Conservation (phyloP, 768 basidiomycete genomes). For the Naganishia vishniacii region DNA sequence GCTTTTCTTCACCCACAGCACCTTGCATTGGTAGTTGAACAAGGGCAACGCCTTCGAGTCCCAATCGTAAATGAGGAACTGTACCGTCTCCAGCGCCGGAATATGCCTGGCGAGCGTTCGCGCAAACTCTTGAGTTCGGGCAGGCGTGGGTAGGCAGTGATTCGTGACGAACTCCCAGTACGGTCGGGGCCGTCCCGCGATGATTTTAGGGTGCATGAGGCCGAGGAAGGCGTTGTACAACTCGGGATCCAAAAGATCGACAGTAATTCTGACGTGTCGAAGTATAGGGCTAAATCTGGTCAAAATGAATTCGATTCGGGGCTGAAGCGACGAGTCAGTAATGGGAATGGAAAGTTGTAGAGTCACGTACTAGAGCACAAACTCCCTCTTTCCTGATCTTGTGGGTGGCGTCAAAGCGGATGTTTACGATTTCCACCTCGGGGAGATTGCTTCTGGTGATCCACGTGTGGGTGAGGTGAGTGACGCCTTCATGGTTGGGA, state of each 20-base stretch:
- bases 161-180: slow-evolving; percentile 4
- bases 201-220: not conserved
- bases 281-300: not conserved
- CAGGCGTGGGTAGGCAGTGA: not conserved
- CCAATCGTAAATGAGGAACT: slow-evolving; percentile 1
- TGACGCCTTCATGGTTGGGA: not conserved
- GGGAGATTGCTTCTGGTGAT: not conserved
- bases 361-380: not conserved
- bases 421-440: slow-evolving; percentile 8
- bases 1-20: slow-evolving; percentile 2
- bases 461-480: not conserved
- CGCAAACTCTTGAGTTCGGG: slow-evolving; percentile 2
- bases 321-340: not conserved
- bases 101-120: slow-evolving; percentile 7
- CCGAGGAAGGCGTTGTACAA: not conserved
- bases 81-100: slow-evolving; percentile 8
- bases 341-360: not conserved
- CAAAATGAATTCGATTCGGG: slow-evolving; percentile 15
- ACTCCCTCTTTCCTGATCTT: slow-evolving; percentile 3
- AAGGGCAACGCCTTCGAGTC: not conserved
- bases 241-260: not conserved
- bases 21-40: slow-evolving; percentile 6
- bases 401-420: slow-evolving; percentile 10
- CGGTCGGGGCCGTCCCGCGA: too few relatives aligned
- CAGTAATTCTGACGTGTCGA: not conserved